phyloP scores from a whole-genome alignment of 2,329 filamentous ascomycete genomes.

The Rachicladosporium sp. region DNA sequence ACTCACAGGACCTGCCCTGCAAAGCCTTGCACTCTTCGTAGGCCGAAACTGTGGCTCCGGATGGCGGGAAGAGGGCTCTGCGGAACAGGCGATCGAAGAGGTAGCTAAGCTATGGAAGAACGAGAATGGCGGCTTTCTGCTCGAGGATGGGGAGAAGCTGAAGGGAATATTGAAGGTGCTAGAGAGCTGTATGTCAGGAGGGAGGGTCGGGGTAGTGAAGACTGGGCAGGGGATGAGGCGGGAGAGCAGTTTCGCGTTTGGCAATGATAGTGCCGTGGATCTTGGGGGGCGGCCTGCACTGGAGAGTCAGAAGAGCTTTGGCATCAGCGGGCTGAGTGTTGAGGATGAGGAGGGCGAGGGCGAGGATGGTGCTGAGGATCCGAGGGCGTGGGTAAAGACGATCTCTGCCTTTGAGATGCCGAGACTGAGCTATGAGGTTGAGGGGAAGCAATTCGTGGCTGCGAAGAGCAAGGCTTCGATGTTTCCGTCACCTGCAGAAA shows the following conservation, averaged over 20 bases:
- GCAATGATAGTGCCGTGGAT: constrained; percentile 25
- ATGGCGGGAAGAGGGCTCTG: constrained; percentile 92
- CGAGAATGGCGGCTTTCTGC: constrained; percentile 75
- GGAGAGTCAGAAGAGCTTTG: constrained; percentile 40
- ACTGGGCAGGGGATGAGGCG: constrained; percentile 37
- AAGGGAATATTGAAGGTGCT: constrained; percentile 72
- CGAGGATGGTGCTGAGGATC: constrained; percentile 51
- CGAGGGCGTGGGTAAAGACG: constrained; percentile 72
- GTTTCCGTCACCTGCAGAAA: constrained; percentile 65
- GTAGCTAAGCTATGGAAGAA: constrained; percentile 87
- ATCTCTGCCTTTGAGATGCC: constrained; percentile 79
- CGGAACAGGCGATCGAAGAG: constrained; percentile 85
- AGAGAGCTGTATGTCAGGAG: constrained; percentile 79
- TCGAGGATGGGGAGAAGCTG: constrained; percentile 62
- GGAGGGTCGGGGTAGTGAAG: constrained; percentile 46
- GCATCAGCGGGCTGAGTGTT: constrained; percentile 37
- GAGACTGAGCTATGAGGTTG: constrained; percentile 59
- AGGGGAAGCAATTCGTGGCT: constrained; percentile 82
- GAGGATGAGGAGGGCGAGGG: constrained; percentile 47
- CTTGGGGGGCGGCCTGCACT: constrained; percentile 27
- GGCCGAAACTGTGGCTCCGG: constrained; percentile 87
- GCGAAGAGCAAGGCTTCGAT: constrained; percentile 28
- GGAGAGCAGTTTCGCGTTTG: constrained; percentile 54
- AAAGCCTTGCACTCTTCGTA: constrained; percentile 76
- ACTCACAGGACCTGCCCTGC: constrained; percentile 73